Conservation (phyloP, 352 stramenopile genomes). For the Plasmopara halstedii region DNA sequence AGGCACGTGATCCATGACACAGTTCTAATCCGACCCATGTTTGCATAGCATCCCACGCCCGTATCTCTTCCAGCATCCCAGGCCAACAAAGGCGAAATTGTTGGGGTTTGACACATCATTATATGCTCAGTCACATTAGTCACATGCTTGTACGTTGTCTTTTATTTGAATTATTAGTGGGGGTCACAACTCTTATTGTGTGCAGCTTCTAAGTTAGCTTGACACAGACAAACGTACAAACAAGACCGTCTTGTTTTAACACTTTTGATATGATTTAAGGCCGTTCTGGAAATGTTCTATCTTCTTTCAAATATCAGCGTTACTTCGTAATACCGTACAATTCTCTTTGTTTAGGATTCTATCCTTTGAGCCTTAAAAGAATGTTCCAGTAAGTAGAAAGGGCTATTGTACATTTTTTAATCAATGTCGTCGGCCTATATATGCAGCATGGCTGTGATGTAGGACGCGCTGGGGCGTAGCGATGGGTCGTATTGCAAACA, state of each 20-base stretch:
- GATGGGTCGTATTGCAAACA: conserved; percentile 69
- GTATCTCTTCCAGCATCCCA: conserved; percentile 14
- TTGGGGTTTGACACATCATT: too few species aligned
- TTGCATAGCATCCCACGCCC: conserved; percentile 7
- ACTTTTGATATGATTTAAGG: conserved; percentile 41
- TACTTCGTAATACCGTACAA: too few species aligned
- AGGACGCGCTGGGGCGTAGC: conserved; percentile 58
- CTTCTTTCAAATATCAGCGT: conserved; percentile 2
- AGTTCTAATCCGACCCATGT: neutral
- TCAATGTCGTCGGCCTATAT: conserved; percentile 9
- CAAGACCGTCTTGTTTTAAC: too few species aligned
- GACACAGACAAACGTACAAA: conserved; percentile 34
- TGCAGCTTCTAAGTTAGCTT: conserved; percentile 6
- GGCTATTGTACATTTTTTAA: conserved; percentile 23
- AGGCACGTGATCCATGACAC: conserved; percentile 3
- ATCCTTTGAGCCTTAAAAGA: too few species aligned
- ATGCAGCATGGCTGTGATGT: conserved; percentile 69
- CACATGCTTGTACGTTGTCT: too few species aligned
- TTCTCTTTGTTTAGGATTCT: too few species aligned
- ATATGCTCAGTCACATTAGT: too few species aligned
- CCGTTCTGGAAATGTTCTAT: conserved; percentile 12
- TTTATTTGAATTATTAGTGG: too few species aligned
- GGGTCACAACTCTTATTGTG: too few species aligned
- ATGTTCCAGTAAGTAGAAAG: too few species aligned
- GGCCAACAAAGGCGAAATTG: too few species aligned